A percentile compares a stretch with the other conserved stretches of the same genome.
Evolutionary conservation across 176 grass and related monocot genomes (phyloP).

Genomic region (Phyllostachys edulis): DNA sequence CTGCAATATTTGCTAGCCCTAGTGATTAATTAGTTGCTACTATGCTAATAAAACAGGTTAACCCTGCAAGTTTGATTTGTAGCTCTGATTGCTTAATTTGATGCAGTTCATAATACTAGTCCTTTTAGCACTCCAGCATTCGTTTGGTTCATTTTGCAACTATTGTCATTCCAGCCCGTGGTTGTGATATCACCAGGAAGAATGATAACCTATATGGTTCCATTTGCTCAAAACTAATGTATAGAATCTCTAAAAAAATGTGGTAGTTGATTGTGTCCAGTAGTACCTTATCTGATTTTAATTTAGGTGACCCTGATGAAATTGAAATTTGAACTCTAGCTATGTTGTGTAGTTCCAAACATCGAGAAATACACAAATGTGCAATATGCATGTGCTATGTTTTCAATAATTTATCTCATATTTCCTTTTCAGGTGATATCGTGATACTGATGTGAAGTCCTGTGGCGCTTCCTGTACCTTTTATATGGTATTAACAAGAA

Average conservation of each 20-base stretch:
- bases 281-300: neutral
- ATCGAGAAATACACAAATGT: neutral
- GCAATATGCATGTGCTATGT: neutral
- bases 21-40: neutral
- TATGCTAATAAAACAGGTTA: neutral
- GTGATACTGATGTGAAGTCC: slow-evolving; percentile 4
- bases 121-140: neutral
- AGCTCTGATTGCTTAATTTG: neutral
- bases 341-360: neutral
- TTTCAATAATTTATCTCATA: slow-evolving; percentile 26
- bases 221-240: neutral
- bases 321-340: neutral
- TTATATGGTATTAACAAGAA: slow-evolving; percentile 32
- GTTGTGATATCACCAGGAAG: neutral
- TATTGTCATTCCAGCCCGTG: neutral
- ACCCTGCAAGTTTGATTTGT: neutral
- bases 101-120: neutral
- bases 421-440: slow-evolving; percentile 22
- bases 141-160: neutral
- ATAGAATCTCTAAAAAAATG: neutral
- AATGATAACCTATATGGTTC: neutral
- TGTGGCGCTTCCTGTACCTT: neutral
- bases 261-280: neutral
- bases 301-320: neutral
- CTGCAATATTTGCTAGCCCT: neutral